Conservation (phyloP, 805 yeast genomes). For the Candida boleticola region DNA sequence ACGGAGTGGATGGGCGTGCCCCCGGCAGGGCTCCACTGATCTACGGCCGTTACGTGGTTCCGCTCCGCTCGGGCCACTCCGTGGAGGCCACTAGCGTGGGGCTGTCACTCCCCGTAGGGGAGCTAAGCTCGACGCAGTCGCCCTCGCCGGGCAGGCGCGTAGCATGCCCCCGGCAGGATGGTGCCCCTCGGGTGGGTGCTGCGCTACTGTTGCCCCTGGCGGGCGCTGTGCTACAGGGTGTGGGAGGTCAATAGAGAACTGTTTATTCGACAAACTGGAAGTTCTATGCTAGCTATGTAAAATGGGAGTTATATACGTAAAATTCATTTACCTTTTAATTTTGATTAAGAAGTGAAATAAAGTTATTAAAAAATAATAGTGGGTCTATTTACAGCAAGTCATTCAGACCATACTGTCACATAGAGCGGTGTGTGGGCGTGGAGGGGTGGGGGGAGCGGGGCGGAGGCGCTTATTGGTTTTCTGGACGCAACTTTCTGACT, state of each 20-base stretch:
- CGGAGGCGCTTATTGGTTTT: conserved; percentile 73
- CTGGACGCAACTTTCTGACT: conserved; percentile 99
- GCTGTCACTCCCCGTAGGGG: neutral
- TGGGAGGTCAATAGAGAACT: conserved; percentile 14
- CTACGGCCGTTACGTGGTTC: too few relatives aligned
- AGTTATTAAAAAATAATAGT: too few relatives aligned
- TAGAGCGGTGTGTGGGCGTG: conserved; percentile 7
- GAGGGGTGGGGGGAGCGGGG: conserved; percentile 1
- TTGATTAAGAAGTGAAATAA: conserved; percentile 7
- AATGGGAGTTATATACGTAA: conserved; percentile 3
- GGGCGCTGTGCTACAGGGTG: too few relatives aligned
- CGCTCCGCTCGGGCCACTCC: neutral
- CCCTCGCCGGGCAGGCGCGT: too few relatives aligned
- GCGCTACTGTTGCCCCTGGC: too few relatives aligned
- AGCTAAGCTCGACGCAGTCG: neutral
- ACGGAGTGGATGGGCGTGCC: too few relatives aligned
- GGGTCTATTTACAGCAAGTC: conserved; percentile 1
- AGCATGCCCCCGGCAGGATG: too few relatives aligned
- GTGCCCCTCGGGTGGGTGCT: too few relatives aligned
- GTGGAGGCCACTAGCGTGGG: neutral
- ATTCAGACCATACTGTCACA: conserved; percentile 17
- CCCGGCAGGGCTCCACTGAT: too few relatives aligned
- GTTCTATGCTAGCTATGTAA: conserved; percentile 28
- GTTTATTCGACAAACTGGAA: conserved; percentile 47
- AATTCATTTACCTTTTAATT: neutral